phyloP scores from a whole-genome alignment of 768 basidiomycete genomes.

The Boletus vermiculosoides region DNA sequence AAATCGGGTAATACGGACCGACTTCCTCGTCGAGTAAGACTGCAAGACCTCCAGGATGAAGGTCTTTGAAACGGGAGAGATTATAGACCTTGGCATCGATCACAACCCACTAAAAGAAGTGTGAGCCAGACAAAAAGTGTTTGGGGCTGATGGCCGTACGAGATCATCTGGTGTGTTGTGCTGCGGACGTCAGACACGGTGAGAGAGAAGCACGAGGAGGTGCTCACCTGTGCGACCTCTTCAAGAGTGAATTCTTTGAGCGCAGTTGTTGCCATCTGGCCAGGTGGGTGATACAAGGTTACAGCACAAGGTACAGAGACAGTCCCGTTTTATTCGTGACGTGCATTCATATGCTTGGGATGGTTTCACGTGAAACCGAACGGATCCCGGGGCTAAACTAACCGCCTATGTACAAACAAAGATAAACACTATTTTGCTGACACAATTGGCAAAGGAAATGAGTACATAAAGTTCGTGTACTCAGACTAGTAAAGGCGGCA shows the following conservation, averaged over 20 bases:
- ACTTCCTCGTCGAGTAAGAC: constrained; percentile 80
- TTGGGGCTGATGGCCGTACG: constrained; percentile 35
- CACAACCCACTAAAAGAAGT: constrained; percentile 63
- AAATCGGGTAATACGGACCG: constrained; percentile 43
- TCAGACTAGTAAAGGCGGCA: no score
- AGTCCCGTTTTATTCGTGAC: constrained; percentile 2
- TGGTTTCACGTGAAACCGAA: constrained; percentile 9
- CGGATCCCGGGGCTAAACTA: no score
- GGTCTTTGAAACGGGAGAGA: constrained; percentile 70
- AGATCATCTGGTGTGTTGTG: constrained; percentile 80
- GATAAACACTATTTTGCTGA: no score
- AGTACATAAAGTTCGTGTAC: no score
- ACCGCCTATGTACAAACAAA: not conserved
- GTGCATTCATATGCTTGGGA: not conserved
- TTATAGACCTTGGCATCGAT: constrained; percentile 85
- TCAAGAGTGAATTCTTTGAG: constrained; percentile 52
- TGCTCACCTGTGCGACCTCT: constrained; percentile 54
- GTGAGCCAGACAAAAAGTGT: not conserved
- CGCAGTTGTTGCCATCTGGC: constrained; percentile 30
- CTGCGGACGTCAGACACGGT: constrained; percentile 31
- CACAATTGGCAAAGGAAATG: no score
- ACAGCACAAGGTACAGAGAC: not conserved
- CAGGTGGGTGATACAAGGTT: not conserved
- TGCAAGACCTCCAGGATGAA: constrained; percentile 82
- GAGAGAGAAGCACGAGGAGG: not conserved